Percentiles rank a stretch among this genome's conserved stretches.
Evolutionary conservation across 23 red algal genomes (phyloP).

Genomic region (Gracilaria gracilis): DNA sequence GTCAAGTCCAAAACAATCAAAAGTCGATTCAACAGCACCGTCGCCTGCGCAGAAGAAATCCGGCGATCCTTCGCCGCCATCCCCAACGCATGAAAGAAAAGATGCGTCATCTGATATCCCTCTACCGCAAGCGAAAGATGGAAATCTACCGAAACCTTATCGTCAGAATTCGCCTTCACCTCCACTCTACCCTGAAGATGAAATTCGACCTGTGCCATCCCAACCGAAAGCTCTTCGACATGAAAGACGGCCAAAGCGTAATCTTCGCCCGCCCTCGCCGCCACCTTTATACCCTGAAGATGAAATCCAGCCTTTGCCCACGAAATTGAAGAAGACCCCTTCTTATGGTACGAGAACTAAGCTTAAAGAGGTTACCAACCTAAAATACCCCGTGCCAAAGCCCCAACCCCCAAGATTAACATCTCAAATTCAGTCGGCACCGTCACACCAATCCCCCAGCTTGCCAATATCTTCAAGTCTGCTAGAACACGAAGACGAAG

Average conservation of each 20-base stretch:
- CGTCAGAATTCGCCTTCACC: background rate
- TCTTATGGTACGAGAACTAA: background rate
- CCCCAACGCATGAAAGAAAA: background rate
- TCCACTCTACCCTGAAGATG: conserved; percentile 22
- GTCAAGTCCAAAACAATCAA: background rate
- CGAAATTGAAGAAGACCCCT: background rate
- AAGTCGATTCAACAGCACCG: background rate
- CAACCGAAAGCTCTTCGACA: background rate
- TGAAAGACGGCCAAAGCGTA: background rate
- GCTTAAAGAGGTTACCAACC: background rate
- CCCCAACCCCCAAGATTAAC: background rate
- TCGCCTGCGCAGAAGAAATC: background rate
- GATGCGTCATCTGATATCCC: background rate
- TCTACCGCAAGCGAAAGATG: background rate
- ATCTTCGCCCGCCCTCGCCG: background rate
- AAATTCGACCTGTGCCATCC: background rate
- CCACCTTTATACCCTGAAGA: conserved; percentile 5
- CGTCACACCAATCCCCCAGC: background rate
- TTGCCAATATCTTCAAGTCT: background rate
- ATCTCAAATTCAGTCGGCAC: background rate
- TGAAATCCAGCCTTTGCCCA: conserved; percentile 10
- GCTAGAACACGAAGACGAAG: background rate
- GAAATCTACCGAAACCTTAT: background rate
- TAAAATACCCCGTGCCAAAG: background rate
- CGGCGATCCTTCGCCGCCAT: background rate